Evolutionary conservation across 129 eudicot species (phyloP).

Genomic region (Escallonia herrerae): DNA sequence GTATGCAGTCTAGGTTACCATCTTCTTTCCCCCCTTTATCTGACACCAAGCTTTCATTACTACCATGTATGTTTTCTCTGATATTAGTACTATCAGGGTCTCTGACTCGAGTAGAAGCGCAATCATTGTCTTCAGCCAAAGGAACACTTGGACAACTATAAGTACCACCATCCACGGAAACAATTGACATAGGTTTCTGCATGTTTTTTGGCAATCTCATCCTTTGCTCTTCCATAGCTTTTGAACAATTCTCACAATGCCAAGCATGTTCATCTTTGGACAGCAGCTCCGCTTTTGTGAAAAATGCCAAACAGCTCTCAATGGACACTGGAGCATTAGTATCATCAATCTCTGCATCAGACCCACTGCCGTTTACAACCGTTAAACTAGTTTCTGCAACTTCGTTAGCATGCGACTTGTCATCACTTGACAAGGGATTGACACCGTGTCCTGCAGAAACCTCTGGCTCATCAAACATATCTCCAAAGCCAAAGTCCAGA

Average conservation of each 20-base stretch:
- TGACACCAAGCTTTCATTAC: slow-evolving; percentile 16
- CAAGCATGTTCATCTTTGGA: slow-evolving; percentile 81
- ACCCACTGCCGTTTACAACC: slow-evolving; percentile 43
- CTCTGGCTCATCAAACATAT: slow-evolving; percentile 72
- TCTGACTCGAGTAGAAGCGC: slow-evolving; percentile 5
- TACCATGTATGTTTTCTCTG: slow-evolving; percentile 13
- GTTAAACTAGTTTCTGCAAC: slow-evolving; percentile 23
- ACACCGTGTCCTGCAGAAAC: slow-evolving; percentile 22
- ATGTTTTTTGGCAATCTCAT: slow-evolving; percentile 22
- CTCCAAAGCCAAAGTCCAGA: slow-evolving; percentile 67
- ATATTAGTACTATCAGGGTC: slow-evolving; percentile 20
- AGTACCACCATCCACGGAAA: slow-evolving; percentile 11
- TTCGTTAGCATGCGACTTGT: slow-evolving; percentile 24
- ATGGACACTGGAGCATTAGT: slow-evolving; percentile 72
- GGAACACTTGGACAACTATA: slow-evolving; percentile 22
- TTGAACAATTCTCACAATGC: slow-evolving; percentile 90
- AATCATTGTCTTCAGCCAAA: slow-evolving; percentile 12
- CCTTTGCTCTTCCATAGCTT: slow-evolving; percentile 33
- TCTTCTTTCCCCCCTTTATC: slow-evolving; percentile 24
- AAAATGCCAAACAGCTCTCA: slow-evolving; percentile 72
- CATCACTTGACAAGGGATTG: slow-evolving; percentile 16
- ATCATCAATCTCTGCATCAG: slow-evolving; percentile 84
- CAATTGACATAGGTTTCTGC: slow-evolving; percentile 14
- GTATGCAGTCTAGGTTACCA: neutral
- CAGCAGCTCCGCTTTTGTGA: slow-evolving; percentile 76